Evolutionary conservation across 148 eudicot species (phyloP).

Genomic region (Rhododendron vialii): DNA sequence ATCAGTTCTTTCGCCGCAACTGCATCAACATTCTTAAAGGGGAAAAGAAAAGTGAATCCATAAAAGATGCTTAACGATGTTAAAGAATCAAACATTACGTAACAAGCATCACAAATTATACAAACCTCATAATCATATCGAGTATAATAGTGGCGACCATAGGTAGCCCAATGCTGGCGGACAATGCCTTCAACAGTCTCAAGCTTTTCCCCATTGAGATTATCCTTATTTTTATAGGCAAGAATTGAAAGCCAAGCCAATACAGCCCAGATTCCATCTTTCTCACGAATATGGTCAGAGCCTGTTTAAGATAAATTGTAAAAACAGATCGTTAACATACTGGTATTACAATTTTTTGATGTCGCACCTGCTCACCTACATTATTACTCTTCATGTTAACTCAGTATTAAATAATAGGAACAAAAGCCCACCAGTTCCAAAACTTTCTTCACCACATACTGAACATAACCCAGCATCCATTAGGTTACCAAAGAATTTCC

Average conservation of each 20-base stretch:
- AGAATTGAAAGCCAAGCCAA: conserved; percentile 94
- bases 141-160: conserved; percentile 95
- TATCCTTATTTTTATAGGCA: conserved; percentile 76
- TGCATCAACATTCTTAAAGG: conserved; percentile 81
- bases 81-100: neutral
- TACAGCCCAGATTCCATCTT: conserved; percentile 99
- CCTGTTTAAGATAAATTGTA: conserved; percentile 31
- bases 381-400: neutral
- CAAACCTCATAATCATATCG: conserved; percentile 90
- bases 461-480: conserved; percentile 98
- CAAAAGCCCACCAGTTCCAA: conserved; percentile 75
- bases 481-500: conserved; percentile 95
- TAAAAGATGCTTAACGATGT: conserved; percentile 1
- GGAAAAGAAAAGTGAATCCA: conserved; percentile 7
- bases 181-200: conserved; percentile 95
- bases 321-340: neutral
- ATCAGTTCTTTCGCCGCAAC: conserved; percentile 89
- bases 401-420: neutral
- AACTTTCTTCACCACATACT: conserved; percentile 97
- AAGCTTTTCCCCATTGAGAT: conserved; percentile 63
- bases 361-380: neutral
- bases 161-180: conserved; percentile 85
- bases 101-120: neutral
- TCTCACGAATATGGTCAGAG: conserved; percentile 93
- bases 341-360: neutral